Evolutionary conservation across 1,284 basidiomycete genomes (phyloP).

Genomic region (Ustilago sp.): DNA sequence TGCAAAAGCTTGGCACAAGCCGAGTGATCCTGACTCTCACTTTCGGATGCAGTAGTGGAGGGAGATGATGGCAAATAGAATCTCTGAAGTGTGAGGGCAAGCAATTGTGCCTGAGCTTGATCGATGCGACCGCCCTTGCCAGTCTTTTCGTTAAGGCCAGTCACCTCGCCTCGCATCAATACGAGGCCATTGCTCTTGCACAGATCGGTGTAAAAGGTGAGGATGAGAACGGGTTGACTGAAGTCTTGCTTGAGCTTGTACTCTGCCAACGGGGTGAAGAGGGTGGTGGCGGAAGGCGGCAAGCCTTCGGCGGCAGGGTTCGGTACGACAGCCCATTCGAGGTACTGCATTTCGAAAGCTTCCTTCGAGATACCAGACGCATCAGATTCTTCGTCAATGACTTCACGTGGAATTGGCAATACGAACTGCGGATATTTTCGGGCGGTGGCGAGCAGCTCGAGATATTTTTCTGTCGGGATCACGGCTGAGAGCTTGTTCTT

Average conservation of each 20-base stretch:
- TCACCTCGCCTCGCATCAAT: constrained; percentile 91
- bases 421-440: constrained; percentile 65
- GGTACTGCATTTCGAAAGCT: constrained; percentile 66
- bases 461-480: constrained; percentile 58
- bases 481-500: constrained; percentile 68
- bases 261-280: constrained; percentile 94
- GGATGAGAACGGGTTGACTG: constrained; percentile 88
- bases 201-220: constrained; percentile 93
- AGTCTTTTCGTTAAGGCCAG: constrained; percentile 71
- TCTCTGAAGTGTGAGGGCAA: constrained; percentile 62
- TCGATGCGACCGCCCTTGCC: constrained; percentile 73
- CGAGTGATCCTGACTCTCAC: constrained; percentile 25
- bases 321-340: constrained; percentile 65
- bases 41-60: neutral
- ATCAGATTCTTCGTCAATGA: constrained; percentile 37
- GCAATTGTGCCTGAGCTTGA: constrained; percentile 63
- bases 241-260: constrained; percentile 89
- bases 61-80: constrained; percentile 61
- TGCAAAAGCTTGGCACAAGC: constrained; percentile 54
- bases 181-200: constrained; percentile 83
- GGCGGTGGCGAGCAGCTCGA: constrained; percentile 53
- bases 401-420: constrained; percentile 60
- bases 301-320: constrained; percentile 15
- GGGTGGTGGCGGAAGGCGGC: constrained; percentile 70
- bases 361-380: constrained; percentile 26